phyloP scores from a whole-genome alignment of 148 eudicot species.

The Oxyria digyna region DNA sequence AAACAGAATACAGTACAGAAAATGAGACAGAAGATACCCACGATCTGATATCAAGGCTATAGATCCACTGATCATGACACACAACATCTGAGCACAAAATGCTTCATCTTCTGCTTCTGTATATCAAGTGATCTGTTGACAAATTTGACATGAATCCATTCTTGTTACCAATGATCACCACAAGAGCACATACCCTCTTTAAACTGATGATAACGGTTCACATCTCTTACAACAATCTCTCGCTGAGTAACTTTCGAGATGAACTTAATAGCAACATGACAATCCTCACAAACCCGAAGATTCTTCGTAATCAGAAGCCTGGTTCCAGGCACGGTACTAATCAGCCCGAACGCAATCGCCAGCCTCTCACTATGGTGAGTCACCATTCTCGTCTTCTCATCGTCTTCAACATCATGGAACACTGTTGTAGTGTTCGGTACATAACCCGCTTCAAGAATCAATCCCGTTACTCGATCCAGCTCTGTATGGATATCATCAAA shows the following conservation, averaged over 20 bases:
- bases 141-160: too few relatives aligned
- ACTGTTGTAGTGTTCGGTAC: constrained; percentile 39
- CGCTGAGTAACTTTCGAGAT: constrained; percentile 29
- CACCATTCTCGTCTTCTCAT: constrained; percentile 50
- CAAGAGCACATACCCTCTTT: constrained; percentile 61
- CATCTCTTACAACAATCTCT: constrained; percentile 26
- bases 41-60: background rate
- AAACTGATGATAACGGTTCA: constrained; percentile 46
- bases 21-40: background rate
- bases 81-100: background rate
- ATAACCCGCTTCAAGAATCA: constrained; percentile 41
- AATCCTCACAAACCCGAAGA: constrained; percentile 54
- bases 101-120: background rate
- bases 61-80: too few relatives aligned
- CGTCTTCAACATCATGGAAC: constrained; percentile 53
- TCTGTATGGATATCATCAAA: constrained; percentile 44
- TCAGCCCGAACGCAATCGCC: constrained; percentile 64
- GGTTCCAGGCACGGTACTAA: constrained; percentile 36
- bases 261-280: constrained; percentile 52
- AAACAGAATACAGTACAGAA: background rate
- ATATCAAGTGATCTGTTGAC: background rate
- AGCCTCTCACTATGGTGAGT: constrained; percentile 56
- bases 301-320: constrained; percentile 48
- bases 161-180: constrained; percentile 54
- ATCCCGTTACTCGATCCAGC: constrained; percentile 29